Evolutionary conservation across 257 asterid genomes (phyloP).

Genomic region (Rauvolfia tetraphylla): DNA sequence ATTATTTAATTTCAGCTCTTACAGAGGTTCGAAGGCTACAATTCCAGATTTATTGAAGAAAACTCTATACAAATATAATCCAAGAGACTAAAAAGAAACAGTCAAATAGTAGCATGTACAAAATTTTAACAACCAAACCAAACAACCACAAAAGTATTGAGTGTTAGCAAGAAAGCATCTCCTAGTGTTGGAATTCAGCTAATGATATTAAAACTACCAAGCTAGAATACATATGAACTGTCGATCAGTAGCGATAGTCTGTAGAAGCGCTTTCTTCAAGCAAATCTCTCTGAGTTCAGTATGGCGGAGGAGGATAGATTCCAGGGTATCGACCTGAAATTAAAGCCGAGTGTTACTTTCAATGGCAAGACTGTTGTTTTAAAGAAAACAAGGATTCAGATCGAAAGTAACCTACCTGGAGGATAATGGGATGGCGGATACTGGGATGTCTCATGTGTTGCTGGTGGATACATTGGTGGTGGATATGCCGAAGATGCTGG

Average conservation of each 20-base stretch:
- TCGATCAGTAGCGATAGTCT: background rate
- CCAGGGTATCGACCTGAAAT: slow-evolving; percentile 41
- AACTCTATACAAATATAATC: background rate
- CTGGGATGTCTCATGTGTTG: slow-evolving; percentile 24
- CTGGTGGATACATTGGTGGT: slow-evolving; percentile 31
- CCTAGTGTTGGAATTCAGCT: background rate
- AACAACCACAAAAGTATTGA: background rate
- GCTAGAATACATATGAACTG: slow-evolving; percentile 5
- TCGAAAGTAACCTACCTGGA: slow-evolving; percentile 27
- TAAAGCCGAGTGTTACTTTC: slow-evolving; percentile 5
- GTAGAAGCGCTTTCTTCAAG: background rate
- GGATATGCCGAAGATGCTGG: slow-evolving; percentile 31
- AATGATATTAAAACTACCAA: slow-evolving; percentile 2
- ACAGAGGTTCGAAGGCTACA: background rate
- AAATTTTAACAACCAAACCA: background rate
- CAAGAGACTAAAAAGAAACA: too few relatives aligned
- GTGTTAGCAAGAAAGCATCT: background rate
- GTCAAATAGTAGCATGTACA: background rate
- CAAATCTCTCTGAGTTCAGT: slow-evolving; percentile 19
- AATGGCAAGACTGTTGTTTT: background rate
- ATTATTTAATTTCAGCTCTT: background rate
- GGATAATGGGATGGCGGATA: slow-evolving; percentile 39
- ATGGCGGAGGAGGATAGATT: slow-evolving; percentile 39
- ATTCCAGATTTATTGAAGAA: background rate
- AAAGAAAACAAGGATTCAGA: background rate